These are phyloP conservation scores for Rosa chinensis DNA, from an alignment of 306 rosid genomes.

Conservation along the genomic window DNA sequence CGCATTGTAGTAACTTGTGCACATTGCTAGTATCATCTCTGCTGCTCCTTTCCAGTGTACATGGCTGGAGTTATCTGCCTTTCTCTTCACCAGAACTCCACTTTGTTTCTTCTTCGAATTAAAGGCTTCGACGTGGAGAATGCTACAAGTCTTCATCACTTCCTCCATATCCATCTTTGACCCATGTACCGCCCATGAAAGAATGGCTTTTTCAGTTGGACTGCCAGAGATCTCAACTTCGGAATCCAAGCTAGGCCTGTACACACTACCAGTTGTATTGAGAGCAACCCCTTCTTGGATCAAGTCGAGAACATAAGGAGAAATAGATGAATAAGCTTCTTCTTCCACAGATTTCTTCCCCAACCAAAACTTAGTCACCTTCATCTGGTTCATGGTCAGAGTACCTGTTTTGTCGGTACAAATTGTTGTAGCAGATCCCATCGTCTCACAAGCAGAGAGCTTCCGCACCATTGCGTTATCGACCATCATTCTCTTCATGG, in stretches of 20 bases:
- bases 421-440: too few relatives aligned
- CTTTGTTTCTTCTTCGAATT: constrained; percentile 45
- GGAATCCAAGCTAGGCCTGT: constrained; percentile 16
- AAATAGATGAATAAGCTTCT: constrained; percentile 13
- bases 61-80: constrained; percentile 23
- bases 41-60: constrained; percentile 58
- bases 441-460: too few relatives aligned
- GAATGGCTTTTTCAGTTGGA: constrained; percentile 61
- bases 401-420: constrained; percentile 51
- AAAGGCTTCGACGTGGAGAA: constrained; percentile 37
- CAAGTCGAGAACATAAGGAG: constrained; percentile 6
- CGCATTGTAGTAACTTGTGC: constrained; percentile 33
- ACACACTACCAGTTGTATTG: constrained; percentile 50
- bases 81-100: constrained; percentile 30
- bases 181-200: constrained; percentile 39
- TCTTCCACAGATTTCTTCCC: constrained; percentile 25
- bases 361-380: constrained; percentile 41
- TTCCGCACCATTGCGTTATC: constrained; percentile 20
- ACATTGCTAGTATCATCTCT: constrained; percentile 40
- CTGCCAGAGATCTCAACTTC: constrained; percentile 41
- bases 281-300: constrained; percentile 38
- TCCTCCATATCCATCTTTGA: constrained; percentile 35
- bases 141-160: neutral
- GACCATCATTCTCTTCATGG: constrained; percentile 45
- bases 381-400: constrained; percentile 45